Evolutionary conservation across 2,329 filamentous ascomycete species (phyloP), one percentile per base, ranked within the genome.

Genomic region (Botryosphaeria agaves): DNA sequence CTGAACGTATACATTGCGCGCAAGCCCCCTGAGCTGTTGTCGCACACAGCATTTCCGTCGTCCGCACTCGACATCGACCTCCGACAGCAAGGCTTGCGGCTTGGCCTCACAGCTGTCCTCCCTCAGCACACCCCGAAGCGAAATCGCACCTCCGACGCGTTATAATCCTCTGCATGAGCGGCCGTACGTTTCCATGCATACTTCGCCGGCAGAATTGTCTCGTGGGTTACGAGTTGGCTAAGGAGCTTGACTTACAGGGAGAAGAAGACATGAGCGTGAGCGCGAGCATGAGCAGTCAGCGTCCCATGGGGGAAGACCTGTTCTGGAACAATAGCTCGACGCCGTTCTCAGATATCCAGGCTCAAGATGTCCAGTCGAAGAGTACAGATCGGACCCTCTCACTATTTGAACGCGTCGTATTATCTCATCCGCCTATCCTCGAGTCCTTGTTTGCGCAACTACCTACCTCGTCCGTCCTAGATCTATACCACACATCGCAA

Each of bases 371-470:
- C 7, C 9, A 9, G 9, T 23, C 21, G 9, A 4, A 11, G 21
- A 23, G 21, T 12, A n/a, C 7, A 8, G 26, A 14, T n/a, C 7
- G 14, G 7, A 8, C 14, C 8, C 30, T 18, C 5, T 27, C 11
- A 51, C 47, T 14, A 12, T 68, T 72, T 43, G 68, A 72, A 47
- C 49, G 58, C 39, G 49, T 71, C 38, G 46, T 72, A 37, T 66
- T 64, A 29, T 59, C 63, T 14, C 64, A 71, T 45, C 61, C 64
- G 18, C 67, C 69, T 28, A 59, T 72, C 35, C 55, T 72, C 36
- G 67, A 70, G 45, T 70, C 66, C 24, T 57, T 73, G 15, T 56
- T 72, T 28, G 56, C 65, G 26, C 66, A 72, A 39, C 54, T 67
- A 24, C 62, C 68, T 30, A 72, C 69, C 25, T 48, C 60, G 37